Base-by-base conservation (phyloP, 768 basidiomycete species). In the Leccinum barrowsii region DNA sequence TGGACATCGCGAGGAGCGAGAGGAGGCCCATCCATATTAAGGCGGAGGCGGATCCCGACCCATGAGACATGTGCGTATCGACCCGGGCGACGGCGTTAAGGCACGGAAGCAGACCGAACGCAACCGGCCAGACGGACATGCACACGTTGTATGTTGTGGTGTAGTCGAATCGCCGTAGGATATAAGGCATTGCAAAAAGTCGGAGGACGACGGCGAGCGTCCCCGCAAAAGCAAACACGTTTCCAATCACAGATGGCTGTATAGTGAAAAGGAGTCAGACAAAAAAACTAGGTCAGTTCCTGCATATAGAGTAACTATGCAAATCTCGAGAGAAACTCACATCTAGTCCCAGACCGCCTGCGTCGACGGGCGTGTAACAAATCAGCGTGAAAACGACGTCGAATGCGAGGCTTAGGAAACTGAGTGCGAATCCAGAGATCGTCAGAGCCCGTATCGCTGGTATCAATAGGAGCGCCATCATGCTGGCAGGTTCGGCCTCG, bases 381-480 rank as follows among this genome's bases (percentile, higher is more conserved):
- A 84, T 85, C n/a, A 88, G 76, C 5, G 84, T 80, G 62, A 87
- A 86, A 4, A 85, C 78, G 17, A 46, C 82, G 54, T 86, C 84
- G 63, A 85, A 88, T 1, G 79, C 78, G 0, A 81, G 81, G 15
- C 76, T 76, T 61, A 81, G 74, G 71, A 83, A 85, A 52, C 74
- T 76, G 17, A 86, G 70, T 1, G 76, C 77, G 53, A 75, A 78
- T 7, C 79, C 80, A 21, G 84, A 85, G 10, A 78, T 63, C 40
- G 80, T 80, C 37, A 86, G 65, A 3, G 80, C 77, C 2, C 78
- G 78, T 58, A 86, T 78, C 49, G 80, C 73, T 2, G 84, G 83
- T 42, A 80, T 78, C 5, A 77, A 72, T 5, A 85, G 63, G 13
- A 85, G 70, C 10, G 68, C 65, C 56, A 60, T 65, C 50, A 78